A percentile compares a stretch with the other conserved stretches of the same genome.
Conservation (phyloP, 2,329 filamentous ascomycete genomes). For the Chrysoporthe cubensis region DNA sequence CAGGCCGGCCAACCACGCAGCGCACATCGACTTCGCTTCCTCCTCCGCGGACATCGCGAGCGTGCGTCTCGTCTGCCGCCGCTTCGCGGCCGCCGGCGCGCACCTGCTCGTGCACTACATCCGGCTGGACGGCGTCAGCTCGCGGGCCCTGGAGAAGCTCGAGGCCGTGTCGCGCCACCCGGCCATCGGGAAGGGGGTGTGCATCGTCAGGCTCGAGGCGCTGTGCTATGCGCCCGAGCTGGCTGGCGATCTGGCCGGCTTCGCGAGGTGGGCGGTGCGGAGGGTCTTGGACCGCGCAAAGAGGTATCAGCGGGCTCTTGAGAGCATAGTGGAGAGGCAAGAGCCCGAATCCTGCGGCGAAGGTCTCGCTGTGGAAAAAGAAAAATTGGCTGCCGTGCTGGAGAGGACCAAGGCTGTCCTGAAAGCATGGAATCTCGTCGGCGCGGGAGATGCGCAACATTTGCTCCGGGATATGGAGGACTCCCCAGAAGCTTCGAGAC, state of each 20-base stretch:
- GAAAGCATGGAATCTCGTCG: slow-evolving; percentile 16
- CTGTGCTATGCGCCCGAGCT: slow-evolving; percentile 7
- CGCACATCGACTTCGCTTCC: slow-evolving; percentile 10
- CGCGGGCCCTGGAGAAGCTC: slow-evolving; percentile 18
- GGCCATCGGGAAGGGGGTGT: slow-evolving; percentile 13
- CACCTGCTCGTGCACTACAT: slow-evolving; percentile 23
- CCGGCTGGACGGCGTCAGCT: slow-evolving; percentile 12
- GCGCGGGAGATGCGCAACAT: slow-evolving; percentile 2
- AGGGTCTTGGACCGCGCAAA: slow-evolving; percentile 2
- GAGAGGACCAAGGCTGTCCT: slow-evolving; percentile 14
- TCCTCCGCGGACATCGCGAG: slow-evolving; percentile 17
- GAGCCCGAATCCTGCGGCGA: neutral
- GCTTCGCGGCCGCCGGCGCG: slow-evolving; percentile 19
- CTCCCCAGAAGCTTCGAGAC: neutral
- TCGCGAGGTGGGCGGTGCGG: slow-evolving; percentile 18
- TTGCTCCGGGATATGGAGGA: neutral
- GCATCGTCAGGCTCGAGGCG: slow-evolving; percentile 10
- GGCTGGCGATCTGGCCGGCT: slow-evolving; percentile 10
- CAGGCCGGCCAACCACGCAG: slow-evolving; percentile 12
- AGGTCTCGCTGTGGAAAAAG: neutral
- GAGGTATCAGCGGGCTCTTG: slow-evolving; percentile 6
- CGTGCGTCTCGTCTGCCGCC: slow-evolving; percentile 22
- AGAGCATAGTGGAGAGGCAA: neutral
- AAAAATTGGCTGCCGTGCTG: neutral
- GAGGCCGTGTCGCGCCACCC: slow-evolving; percentile 23